Conservation (phyloP, 129 eudicot genomes). For the Chrysanthemum seticuspe region DNA sequence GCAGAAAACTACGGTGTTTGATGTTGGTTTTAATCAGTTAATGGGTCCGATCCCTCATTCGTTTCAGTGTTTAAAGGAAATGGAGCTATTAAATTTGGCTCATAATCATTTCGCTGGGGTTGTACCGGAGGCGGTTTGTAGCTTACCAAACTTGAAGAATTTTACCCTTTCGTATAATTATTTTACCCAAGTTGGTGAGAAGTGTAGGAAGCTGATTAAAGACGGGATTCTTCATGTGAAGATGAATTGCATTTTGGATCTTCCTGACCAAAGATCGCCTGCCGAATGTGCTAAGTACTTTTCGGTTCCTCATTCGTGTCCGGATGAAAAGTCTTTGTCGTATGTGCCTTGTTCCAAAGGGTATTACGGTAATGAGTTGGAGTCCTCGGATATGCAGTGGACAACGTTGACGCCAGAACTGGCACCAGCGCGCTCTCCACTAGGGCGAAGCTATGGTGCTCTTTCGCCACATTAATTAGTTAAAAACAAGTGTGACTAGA, state of each 20-base stretch:
- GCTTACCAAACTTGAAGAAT: constrained; percentile 27
- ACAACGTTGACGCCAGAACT: neutral
- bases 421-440: neutral
- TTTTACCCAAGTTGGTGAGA: constrained; percentile 44
- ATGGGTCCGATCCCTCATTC: constrained; percentile 45
- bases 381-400: neutral
- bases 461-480: constrained; percentile 20
- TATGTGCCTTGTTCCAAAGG: constrained; percentile 26
- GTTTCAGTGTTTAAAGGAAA: constrained; percentile 36
- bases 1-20: constrained; percentile 28
- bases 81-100: constrained; percentile 40
- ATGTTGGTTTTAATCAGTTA: constrained; percentile 32
- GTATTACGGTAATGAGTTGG: neutral
- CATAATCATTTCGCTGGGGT: constrained; percentile 28
- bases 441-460: constrained; percentile 23
- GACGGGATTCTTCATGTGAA: constrained; percentile 29
- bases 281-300: constrained; percentile 41
- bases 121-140: constrained; percentile 45
- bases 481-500: no score
- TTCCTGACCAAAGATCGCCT: constrained; percentile 38
- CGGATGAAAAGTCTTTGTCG: neutral
- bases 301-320: constrained; percentile 20
- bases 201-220: constrained; percentile 34
- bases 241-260: constrained; percentile 50
- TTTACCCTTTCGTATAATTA: constrained; percentile 38